These are phyloP conservation scores for Epichloe sylvatica DNA, from an alignment of 2,329 filamentous ascomycete genomes.

Conservation along the genomic window DNA sequence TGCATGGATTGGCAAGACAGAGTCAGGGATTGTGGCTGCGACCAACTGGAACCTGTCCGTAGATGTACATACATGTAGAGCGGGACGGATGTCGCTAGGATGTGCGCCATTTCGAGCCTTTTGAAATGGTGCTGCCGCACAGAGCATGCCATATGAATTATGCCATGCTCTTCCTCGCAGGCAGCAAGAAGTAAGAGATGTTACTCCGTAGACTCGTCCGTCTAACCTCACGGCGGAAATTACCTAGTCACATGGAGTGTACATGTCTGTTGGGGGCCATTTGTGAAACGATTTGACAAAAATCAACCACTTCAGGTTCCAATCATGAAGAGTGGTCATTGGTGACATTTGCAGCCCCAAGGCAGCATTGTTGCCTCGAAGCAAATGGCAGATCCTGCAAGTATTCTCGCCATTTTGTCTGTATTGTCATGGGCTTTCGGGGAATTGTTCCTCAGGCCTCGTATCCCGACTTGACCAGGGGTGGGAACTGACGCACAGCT, in stretches of 20 bases:
- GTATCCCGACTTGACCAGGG: background rate
- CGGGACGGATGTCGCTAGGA: constrained; percentile 13
- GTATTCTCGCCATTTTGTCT: background rate
- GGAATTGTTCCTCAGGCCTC: background rate
- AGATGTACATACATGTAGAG: too few relatives aligned
- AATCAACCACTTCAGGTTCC: background rate
- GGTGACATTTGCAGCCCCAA: background rate
- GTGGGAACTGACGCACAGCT: background rate
- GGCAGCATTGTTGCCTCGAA: background rate
- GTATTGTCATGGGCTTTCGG: background rate
- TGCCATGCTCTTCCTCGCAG: constrained; percentile 10
- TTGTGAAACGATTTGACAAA: background rate
- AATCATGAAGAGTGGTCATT: background rate
- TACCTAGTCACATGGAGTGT: background rate
- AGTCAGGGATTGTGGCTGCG: constrained; percentile 16
- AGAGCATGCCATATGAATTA: too few relatives aligned
- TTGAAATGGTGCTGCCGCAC: background rate
- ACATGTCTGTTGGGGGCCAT: background rate
- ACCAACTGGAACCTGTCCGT: constrained; percentile 33
- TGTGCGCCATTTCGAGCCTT: background rate
- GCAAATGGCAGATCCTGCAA: background rate
- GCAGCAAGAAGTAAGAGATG: background rate
- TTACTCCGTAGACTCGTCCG: too few relatives aligned
- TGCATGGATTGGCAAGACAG: constrained; percentile 3
- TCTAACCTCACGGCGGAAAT: background rate